These are phyloP conservation scores for Allomyces javanicus DNA, from an alignment of 192 early-diverging fungal species.

Conservation along the genomic window DNA sequence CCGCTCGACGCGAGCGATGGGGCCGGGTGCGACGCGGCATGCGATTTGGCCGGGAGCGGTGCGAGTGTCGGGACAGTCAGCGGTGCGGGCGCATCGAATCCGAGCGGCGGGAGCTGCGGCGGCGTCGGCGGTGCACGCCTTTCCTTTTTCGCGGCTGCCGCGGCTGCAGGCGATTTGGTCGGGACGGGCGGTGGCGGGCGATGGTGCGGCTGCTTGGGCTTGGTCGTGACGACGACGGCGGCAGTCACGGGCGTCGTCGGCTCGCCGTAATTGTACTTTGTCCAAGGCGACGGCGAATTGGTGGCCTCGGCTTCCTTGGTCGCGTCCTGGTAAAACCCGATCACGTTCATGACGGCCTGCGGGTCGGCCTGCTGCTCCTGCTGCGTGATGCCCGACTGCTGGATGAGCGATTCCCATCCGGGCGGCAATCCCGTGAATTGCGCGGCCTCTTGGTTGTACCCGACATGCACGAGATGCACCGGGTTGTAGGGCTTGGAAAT, in stretches of 20 bases:
- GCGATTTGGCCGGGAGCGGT: not conserved
- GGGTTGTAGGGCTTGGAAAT: conserved; percentile 91
- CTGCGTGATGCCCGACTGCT: conserved; percentile 84
- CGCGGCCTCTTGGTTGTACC: conserved; percentile 87
- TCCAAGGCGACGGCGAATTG: too few species aligned
- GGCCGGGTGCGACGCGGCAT: too few species aligned
- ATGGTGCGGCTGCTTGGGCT: too few species aligned
- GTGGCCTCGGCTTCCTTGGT: conserved; percentile 5
- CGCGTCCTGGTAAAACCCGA: conserved; percentile 62
- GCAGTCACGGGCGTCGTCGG: too few species aligned
- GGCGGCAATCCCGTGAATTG: conserved; percentile 86
- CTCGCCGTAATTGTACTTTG: too few species aligned
- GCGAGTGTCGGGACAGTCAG: not conserved
- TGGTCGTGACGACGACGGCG: too few species aligned
- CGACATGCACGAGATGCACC: conserved; percentile 92
- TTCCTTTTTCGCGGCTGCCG: too few species aligned
- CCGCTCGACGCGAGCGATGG: too few species aligned
- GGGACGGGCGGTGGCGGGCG: too few species aligned
- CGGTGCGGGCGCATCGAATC: not conserved
- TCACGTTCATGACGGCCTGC: conserved; percentile 67
- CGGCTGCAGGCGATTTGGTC: too few species aligned
- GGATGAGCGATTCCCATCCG: conserved; percentile 80
- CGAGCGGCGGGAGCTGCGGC: not conserved
- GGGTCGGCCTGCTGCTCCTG: conserved; percentile 84
- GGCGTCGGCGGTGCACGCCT: not conserved